Base-by-base conservation (phyloP, 1,139 yeast genomes). In the Geotrichum siamense region DNA sequence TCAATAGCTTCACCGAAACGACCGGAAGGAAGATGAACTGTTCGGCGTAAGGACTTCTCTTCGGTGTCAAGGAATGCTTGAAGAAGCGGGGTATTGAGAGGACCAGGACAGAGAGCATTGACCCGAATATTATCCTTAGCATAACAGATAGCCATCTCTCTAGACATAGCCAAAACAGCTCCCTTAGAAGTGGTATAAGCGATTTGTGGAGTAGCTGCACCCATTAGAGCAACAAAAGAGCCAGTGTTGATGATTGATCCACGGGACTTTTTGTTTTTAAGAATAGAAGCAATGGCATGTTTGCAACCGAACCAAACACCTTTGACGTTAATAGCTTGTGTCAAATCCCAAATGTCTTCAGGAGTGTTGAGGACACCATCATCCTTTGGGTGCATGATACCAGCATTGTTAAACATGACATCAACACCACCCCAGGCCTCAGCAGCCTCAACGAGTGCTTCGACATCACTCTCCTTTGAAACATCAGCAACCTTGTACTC, bases 301-400 rank as follows among this genome's bases (percentile, higher is more conserved):
- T 75, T 72, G 50, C 78, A 74, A 53, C 84, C 79, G 57, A 71
- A 76, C 55, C 69, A 74, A 4, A 77, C 76, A 15, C 79, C 77
- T 58, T 75, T 72, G 51, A 78, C 73, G 51, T 76, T 75, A 50
- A 76, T 67, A 51, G 65, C 68, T 58, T 74, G 70, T 40, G 78
- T 64, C 50, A 64, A 61, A 48, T 70, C 69, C 77, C 78, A 76
- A 48, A 69, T 68, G 40, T 63, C 61, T 19, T 70, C 70, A 20
- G 64, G 65, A 17, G 68, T 64, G 52, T 58, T 61, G 44, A 62
- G 53, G 19, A 62, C 62, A 15, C 64, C 65, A 47, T 62, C 87
- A 27, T 83, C 81, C 65, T 71, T 75, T 57, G 79, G 78, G 61
- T 80, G 85, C 71, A 82, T 78, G 68, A 81, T 81, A 21, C 91